These are phyloP conservation scores for Wilcoxina mikolae DNA, from an alignment of 495 filamentous ascomycete species.

Conservation along the genomic window DNA sequence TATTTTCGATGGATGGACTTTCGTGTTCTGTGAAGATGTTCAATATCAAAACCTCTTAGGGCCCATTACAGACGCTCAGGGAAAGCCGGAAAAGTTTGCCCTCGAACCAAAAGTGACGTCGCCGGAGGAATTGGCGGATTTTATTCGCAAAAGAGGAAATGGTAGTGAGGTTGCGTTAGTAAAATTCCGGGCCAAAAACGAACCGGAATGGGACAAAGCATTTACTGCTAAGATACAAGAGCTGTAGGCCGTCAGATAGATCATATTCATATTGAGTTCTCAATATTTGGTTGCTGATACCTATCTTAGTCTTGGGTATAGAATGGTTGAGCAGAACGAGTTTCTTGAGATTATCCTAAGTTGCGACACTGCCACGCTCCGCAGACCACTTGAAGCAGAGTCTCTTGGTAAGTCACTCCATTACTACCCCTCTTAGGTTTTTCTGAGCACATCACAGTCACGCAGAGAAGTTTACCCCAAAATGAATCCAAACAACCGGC, in stretches of 20 bases:
- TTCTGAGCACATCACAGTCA: background rate
- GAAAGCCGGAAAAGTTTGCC: conserved; percentile 59
- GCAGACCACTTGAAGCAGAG: background rate
- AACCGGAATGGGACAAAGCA: conserved; percentile 46
- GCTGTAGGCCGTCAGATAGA: conserved; percentile 14
- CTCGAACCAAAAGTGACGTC: conserved; percentile 50
- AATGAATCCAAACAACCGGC: background rate
- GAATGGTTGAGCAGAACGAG: conserved; percentile 77
- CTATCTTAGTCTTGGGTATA: conserved; percentile 53
- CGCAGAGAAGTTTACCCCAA: background rate
- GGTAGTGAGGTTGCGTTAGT: conserved; percentile 38
- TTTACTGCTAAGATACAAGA: conserved; percentile 21
- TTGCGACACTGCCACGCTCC: conserved; percentile 47
- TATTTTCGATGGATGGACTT: conserved; percentile 75
- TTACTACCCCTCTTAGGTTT: background rate
- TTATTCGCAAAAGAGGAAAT: conserved; percentile 43
- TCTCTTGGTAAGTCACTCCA: background rate
- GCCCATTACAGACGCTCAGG: conserved; percentile 61
- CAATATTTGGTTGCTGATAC: too few species aligned
- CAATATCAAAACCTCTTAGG: conserved; percentile 65
- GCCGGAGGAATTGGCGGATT: conserved; percentile 60
- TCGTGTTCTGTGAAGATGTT: conserved; percentile 65
- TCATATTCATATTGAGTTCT: conserved; percentile 9
- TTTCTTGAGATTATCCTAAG: conserved; percentile 81
- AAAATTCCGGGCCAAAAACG: conserved; percentile 49